phyloP scores from a whole-genome alignment of 1,139 yeast species.

The Saccharomyces pastorianus region DNA sequence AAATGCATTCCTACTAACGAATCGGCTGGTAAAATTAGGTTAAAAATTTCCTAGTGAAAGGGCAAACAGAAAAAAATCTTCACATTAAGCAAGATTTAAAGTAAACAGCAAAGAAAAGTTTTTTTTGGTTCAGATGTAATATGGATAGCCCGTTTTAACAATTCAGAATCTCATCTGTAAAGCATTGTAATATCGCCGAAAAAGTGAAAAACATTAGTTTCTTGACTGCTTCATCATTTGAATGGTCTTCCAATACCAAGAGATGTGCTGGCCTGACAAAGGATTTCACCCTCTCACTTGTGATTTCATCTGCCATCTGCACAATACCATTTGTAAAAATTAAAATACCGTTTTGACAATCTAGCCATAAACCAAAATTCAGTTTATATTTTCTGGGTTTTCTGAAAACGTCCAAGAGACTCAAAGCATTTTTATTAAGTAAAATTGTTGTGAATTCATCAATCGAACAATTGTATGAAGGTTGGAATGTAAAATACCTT shows the following conservation, averaged over 20 bases:
- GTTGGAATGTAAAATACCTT: neutral
- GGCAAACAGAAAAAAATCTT: neutral
- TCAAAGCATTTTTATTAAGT: neutral
- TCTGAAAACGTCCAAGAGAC: neutral
- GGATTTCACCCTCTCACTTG: neutral
- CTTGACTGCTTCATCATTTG: slow-evolving; percentile 9
- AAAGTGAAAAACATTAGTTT: slow-evolving; percentile 21
- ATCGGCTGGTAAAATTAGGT: neutral
- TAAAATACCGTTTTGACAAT: slow-evolving; percentile 17
- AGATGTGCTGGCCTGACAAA: slow-evolving; percentile 13
- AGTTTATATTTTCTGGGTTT: neutral
- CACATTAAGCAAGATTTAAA: neutral
- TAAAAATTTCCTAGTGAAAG: neutral
- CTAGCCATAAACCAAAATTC: slow-evolving; percentile 20
- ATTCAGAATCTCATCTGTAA: slow-evolving; percentile 6
- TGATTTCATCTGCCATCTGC: slow-evolving; percentile 1
- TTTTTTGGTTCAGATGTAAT: neutral
- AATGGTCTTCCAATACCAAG: slow-evolving; percentile 9
- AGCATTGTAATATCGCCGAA: slow-evolving; percentile 19
- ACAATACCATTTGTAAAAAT: slow-evolving; percentile 16
- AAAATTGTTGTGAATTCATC: slow-evolving; percentile 3
- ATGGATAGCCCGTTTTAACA: neutral
- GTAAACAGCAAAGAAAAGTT: neutral
- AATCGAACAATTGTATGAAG: neutral
- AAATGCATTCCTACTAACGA: neutral